A percentile compares a stretch with the other conserved stretches of the same genome.
phyloP scores from a whole-genome alignment of 2,329 filamentous ascomycete genomes.

The Colletotrichum eleusines region DNA sequence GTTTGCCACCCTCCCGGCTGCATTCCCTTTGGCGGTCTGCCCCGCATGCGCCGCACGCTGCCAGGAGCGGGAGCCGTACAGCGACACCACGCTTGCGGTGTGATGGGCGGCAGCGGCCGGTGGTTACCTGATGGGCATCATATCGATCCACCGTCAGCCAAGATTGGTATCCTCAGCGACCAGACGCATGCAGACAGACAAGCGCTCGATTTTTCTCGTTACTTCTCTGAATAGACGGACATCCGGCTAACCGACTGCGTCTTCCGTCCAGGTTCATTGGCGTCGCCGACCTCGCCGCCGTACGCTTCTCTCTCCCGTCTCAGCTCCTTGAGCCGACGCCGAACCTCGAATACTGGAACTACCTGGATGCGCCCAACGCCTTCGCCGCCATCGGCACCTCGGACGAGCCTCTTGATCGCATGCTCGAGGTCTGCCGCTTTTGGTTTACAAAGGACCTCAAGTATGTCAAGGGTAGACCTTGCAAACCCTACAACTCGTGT shows the following conservation, averaged over 20 bases:
- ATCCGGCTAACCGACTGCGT: slow-evolving; percentile 21
- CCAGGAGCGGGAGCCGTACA: neutral
- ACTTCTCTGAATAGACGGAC: too few relatives aligned
- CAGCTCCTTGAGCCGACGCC: slow-evolving; percentile 96
- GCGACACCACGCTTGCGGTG: slow-evolving; percentile 1
- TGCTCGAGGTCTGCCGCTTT: slow-evolving; percentile 94
- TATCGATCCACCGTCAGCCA: neutral
- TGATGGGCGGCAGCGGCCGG: slow-evolving; percentile 2
- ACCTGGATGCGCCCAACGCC: slow-evolving; percentile 93
- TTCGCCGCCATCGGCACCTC: slow-evolving; percentile 88
- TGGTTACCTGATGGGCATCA: slow-evolving; percentile 3
- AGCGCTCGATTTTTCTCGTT: neutral
- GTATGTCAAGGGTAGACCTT: slow-evolving; percentile 98
- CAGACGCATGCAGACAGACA: neutral
- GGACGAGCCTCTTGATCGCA: slow-evolving; percentile 90
- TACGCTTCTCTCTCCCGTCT: slow-evolving; percentile 94
- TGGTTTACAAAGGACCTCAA: slow-evolving; percentile 99
- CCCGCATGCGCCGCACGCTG: neutral
- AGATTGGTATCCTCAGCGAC: too few relatives aligned
- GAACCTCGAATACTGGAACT: slow-evolving; percentile 99
- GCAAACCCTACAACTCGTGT: slow-evolving; percentile 98
- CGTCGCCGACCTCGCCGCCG: slow-evolving; percentile 93
- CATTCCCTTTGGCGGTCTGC: slow-evolving; percentile 9
- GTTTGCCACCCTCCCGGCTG: slow-evolving; percentile 47
- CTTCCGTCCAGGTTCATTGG: slow-evolving; percentile 82